Conservation (phyloP, 2,329 filamentous ascomycete species). For the Monilinia fructigena region DNA sequence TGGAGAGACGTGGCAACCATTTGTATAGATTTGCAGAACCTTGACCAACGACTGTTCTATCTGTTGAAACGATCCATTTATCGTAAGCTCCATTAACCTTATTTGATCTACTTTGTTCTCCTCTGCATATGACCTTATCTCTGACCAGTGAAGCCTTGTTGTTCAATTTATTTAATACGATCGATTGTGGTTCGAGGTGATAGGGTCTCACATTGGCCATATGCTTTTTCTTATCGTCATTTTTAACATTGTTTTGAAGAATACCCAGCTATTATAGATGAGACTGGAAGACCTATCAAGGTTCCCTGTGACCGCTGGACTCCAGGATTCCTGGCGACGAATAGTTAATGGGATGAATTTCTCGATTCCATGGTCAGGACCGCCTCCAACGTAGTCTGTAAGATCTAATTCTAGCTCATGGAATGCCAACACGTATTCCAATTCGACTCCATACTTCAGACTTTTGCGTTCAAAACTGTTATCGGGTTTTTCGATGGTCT, state of each 20-base stretch:
- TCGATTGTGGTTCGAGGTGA: constrained; percentile 27
- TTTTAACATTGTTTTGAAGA: not conserved
- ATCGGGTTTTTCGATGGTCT: not conserved
- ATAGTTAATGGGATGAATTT: constrained; percentile 25
- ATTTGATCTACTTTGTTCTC: not conserved
- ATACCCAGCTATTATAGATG: constrained; percentile 32
- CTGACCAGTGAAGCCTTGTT: constrained; percentile 14
- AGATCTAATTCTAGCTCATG: constrained; percentile 29
- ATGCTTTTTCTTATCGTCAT: not conserved
- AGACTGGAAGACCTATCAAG: constrained; percentile 20
- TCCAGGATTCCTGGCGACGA: constrained; percentile 24
- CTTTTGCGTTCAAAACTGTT: not conserved
- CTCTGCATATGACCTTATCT: constrained; percentile 4
- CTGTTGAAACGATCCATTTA: constrained; percentile 30
- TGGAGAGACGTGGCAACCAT: constrained; percentile 27
- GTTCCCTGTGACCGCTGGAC: not conserved
- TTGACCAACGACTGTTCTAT: constrained; percentile 31
- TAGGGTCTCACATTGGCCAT: constrained; percentile 19
- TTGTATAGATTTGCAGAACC: constrained; percentile 31
- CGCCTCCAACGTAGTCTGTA: not conserved
- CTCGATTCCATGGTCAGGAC: constrained; percentile 8
- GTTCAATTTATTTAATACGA: constrained; percentile 24
- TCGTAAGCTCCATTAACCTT: constrained; percentile 26
- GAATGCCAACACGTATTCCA: constrained; percentile 35
- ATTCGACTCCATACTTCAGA: constrained; percentile 31